Evolutionary conservation across 257 asterid genomes (phyloP).

Genomic region (Solanum lignicaule): DNA sequence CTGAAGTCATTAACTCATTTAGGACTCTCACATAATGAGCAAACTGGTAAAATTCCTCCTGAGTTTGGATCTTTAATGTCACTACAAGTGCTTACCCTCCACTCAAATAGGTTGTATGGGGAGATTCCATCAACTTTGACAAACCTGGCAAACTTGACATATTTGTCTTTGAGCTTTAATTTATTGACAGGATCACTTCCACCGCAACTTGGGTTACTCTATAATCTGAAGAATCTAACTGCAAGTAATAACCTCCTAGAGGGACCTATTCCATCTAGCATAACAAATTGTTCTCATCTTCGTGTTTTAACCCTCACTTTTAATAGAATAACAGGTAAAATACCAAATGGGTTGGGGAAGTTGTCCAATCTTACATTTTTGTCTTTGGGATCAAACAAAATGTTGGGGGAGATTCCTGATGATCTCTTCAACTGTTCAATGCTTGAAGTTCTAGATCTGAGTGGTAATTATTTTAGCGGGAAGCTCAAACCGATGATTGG

Average conservation of each 20-base stretch:
- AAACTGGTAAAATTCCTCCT: constrained; percentile 41
- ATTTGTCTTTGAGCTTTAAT: constrained; percentile 57
- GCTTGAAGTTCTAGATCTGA: constrained; percentile 37
- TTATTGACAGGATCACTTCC: constrained; percentile 56
- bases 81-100: constrained; percentile 58
- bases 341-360: constrained; percentile 43
- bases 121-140: constrained; percentile 54
- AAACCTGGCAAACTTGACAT: constrained; percentile 40
- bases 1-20: constrained; percentile 37
- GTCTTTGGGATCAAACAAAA: constrained; percentile 30
- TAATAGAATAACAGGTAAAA: constrained; percentile 36
- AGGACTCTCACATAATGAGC: constrained; percentile 50
- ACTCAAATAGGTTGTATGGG: constrained; percentile 52
- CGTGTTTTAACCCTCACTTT: constrained; percentile 20
- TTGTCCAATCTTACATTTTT: constrained; percentile 38
- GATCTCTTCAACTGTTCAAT: constrained; percentile 52
- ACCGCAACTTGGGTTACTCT: constrained; percentile 37
- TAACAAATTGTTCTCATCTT: constrained; percentile 49
- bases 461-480: constrained; percentile 32
- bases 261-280: constrained; percentile 55
- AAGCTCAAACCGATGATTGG: constrained; percentile 36
- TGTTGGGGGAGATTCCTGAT: constrained; percentile 50
- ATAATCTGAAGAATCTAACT: constrained; percentile 54
- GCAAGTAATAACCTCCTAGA: constrained; percentile 30
- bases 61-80: constrained; percentile 40